Percentiles rank a stretch among this genome's conserved stretches.
Conservation (phyloP, 2,329 filamentous ascomycete species). For the Elsinoe fawcettii region DNA sequence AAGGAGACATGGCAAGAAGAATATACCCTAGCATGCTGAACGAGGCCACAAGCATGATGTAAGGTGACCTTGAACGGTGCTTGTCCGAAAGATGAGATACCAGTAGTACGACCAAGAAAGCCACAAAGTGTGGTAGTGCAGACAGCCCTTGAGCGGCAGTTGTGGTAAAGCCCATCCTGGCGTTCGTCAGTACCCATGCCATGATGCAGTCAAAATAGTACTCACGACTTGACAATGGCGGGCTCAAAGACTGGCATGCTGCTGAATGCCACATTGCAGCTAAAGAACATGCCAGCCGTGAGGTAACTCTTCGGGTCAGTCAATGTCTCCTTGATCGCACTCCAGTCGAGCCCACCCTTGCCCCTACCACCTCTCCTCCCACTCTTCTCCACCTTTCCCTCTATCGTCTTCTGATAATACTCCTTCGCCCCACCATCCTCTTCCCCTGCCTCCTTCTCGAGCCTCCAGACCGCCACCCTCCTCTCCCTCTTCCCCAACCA, state of each 20-base stretch:
- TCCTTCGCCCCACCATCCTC: slow-evolving; percentile 41
- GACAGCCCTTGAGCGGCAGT: slow-evolving; percentile 67
- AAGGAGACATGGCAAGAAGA: slow-evolving; percentile 37
- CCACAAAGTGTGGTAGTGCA: slow-evolving; percentile 70
- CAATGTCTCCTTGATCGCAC: slow-evolving; percentile 53
- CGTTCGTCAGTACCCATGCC: slow-evolving; percentile 18
- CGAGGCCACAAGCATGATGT: slow-evolving; percentile 61
- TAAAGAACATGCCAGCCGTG: slow-evolving; percentile 75
- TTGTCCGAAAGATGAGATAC: slow-evolving; percentile 68
- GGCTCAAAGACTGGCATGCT: slow-evolving; percentile 68
- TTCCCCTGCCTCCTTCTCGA: slow-evolving; percentile 52
- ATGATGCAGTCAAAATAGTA: background rate
- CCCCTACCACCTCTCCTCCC: slow-evolving; percentile 21
- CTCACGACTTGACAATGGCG: slow-evolving; percentile 54
- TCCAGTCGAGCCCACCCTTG: slow-evolving; percentile 39
- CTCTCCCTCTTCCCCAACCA: slow-evolving; percentile 40
- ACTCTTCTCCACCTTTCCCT: slow-evolving; percentile 47
- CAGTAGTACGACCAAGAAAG: slow-evolving; percentile 63
- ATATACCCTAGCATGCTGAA: slow-evolving; percentile 53
- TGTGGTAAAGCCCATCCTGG: slow-evolving; percentile 60
- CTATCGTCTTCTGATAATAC: slow-evolving; percentile 41
- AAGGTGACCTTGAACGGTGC: slow-evolving; percentile 52
- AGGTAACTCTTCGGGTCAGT: slow-evolving; percentile 64
- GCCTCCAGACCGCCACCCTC: slow-evolving; percentile 54
- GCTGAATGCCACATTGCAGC: slow-evolving; percentile 79